Evolutionary conservation across 192 early-diverging fungal species (phyloP).

Genomic region (Linnemannia elongata): DNA sequence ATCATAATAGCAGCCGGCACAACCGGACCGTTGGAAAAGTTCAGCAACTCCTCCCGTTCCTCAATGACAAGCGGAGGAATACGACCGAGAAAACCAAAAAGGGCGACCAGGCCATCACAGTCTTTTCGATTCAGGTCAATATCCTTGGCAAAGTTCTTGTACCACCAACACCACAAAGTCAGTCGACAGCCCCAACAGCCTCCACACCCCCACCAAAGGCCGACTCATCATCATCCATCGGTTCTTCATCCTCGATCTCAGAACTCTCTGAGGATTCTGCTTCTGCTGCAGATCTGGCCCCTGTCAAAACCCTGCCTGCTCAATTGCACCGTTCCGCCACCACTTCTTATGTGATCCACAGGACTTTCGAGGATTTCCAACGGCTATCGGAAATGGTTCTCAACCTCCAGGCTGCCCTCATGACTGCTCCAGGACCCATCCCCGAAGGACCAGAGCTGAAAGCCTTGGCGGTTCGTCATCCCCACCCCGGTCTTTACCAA

Average conservation of each 20-base stretch:
- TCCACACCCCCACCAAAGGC: background rate
- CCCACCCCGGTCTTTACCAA: slow-evolving; percentile 29
- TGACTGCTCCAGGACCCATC: background rate
- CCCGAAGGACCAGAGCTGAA: slow-evolving; percentile 9
- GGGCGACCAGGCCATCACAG: slow-evolving; percentile 19
- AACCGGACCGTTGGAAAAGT: background rate
- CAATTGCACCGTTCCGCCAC: slow-evolving; percentile 38
- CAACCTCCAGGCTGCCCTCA: slow-evolving; percentile 15
- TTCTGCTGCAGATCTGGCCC: slow-evolving; percentile 4
- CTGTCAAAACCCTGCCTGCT: slow-evolving; percentile 31
- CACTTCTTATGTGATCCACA: slow-evolving; percentile 51
- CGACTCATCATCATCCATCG: background rate
- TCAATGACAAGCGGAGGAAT: slow-evolving; percentile 1
- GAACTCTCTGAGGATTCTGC: background rate
- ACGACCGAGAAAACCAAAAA: slow-evolving; percentile 11
- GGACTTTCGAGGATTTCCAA: slow-evolving; percentile 53
- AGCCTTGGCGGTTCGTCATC: slow-evolving; percentile 33
- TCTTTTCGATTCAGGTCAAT: slow-evolving; percentile 52
- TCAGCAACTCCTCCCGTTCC: slow-evolving; percentile 29
- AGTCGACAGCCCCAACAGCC: background rate
- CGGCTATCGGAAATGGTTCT: slow-evolving; percentile 44
- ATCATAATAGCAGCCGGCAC: background rate
- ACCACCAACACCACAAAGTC: slow-evolving; percentile 23
- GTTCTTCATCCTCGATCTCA: background rate
- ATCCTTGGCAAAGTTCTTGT: slow-evolving; percentile 45